Percentiles rank a stretch among this genome's conserved stretches.
Evolutionary conservation across 345 rosid genomes (phyloP).

Genomic region (Raphanus sativus): DNA sequence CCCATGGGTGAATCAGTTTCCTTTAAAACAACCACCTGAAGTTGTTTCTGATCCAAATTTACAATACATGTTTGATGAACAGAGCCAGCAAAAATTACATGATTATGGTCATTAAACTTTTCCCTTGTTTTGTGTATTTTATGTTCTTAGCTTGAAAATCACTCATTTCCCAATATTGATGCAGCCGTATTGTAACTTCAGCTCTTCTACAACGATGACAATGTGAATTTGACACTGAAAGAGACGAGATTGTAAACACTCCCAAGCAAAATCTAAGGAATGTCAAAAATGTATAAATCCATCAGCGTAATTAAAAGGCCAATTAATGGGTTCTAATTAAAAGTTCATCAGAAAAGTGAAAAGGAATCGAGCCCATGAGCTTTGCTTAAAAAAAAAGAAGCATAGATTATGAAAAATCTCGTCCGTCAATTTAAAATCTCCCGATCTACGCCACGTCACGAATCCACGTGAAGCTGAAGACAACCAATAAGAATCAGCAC

Average conservation of each 20-base stretch:
- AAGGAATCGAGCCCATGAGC: neutral
- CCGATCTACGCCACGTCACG: neutral
- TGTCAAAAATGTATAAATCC: neutral
- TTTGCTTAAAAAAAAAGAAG: neutral
- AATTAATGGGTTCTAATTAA: neutral
- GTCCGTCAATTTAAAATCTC: neutral
- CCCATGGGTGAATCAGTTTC: constrained; percentile 6
- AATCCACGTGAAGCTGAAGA: neutral
- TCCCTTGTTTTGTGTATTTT: neutral
- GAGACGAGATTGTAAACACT: neutral
- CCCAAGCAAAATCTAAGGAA: neutral
- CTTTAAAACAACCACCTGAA: constrained; percentile 2
- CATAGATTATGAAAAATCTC: neutral
- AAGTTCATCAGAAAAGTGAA: neutral
- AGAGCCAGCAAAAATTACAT: constrained; percentile 1
- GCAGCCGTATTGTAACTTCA: neutral
- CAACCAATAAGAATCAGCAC: constrained; percentile 15
- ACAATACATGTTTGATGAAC: constrained; percentile 25
- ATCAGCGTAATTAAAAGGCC: no score
- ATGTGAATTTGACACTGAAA: neutral
- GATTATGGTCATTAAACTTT: constrained; percentile 13
- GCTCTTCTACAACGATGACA: neutral
- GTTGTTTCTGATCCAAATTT: constrained; percentile 29
- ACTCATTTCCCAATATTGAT: neutral
- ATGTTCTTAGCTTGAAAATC: neutral